A percentile compares a stretch with the other conserved stretches of the same genome.
Evolutionary conservation across 805 yeast genomes (phyloP).

Genomic region (Candida vaughaniae): DNA sequence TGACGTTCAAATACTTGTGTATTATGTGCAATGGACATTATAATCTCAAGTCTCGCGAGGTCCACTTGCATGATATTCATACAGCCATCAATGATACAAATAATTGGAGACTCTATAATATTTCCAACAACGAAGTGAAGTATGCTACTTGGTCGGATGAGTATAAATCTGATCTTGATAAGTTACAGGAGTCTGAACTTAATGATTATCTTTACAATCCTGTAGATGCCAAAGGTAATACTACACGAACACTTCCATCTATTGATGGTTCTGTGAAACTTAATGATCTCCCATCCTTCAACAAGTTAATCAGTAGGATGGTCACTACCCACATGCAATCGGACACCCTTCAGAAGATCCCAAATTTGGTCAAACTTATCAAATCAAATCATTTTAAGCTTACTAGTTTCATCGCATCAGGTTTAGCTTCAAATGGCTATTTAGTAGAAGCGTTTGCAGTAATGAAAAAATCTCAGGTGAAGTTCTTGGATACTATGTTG

Average conservation of each 20-base stretch:
- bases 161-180: slow-evolving; percentile 10
- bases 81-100: slow-evolving; percentile 10
- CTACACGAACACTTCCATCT: slow-evolving; percentile 20
- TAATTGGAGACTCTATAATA: slow-evolving; percentile 24
- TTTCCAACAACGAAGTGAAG: slow-evolving; percentile 16
- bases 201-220: slow-evolving; percentile 21
- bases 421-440: slow-evolving; percentile 24
- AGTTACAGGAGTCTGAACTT: slow-evolving; percentile 9
- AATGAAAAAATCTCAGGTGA: slow-evolving; percentile 17
- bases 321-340: slow-evolving; percentile 16
- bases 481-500: slow-evolving; percentile 9
- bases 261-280: slow-evolving; percentile 26
- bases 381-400: slow-evolving; percentile 26
- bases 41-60: slow-evolving; percentile 13
- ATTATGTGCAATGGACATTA: slow-evolving; percentile 20
- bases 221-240: slow-evolving; percentile 16
- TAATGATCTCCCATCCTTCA: slow-evolving; percentile 34
- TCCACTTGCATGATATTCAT: slow-evolving; percentile 5
- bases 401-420: slow-evolving; percentile 24
- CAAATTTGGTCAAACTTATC: slow-evolving; percentile 13
- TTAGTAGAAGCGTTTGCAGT: slow-evolving; percentile 26
- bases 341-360: slow-evolving; percentile 4
- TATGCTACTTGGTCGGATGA: slow-evolving; percentile 8
- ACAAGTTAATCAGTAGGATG: slow-evolving; percentile 17
- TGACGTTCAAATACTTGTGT: slow-evolving; percentile 21